Percentiles rank a stretch among this genome's conserved stretches.
Conservation (phyloP, 2,329 filamentous ascomycete genomes). For the Ophiostoma perfectum region DNA sequence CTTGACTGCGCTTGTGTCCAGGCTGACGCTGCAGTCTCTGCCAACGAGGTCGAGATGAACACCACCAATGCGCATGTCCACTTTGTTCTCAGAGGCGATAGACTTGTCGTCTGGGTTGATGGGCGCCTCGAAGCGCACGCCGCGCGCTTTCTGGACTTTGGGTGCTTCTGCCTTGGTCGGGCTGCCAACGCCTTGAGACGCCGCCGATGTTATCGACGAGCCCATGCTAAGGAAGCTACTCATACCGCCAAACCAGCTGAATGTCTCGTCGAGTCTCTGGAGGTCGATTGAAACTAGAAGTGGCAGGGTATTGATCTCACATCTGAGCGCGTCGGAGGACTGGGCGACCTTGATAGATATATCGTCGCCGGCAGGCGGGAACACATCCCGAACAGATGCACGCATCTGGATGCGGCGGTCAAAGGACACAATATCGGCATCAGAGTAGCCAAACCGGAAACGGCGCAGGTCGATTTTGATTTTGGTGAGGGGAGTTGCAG, state of each 20-base stretch:
- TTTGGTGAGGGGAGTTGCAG: constrained; percentile 23
- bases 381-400: constrained; percentile 54
- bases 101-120: constrained; percentile 44
- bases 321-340: constrained; percentile 41
- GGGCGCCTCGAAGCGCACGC: constrained; percentile 52
- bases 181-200: constrained; percentile 39
- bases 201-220: constrained; percentile 71
- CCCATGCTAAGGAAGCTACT: constrained; percentile 87
- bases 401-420: constrained; percentile 53
- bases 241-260: constrained; percentile 83
- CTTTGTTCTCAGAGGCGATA: constrained; percentile 54
- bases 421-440: constrained; percentile 60
- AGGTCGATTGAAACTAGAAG: constrained; percentile 72
- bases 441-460: constrained; percentile 57
- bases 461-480: constrained; percentile 48
- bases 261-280: constrained; percentile 74
- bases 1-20: constrained; percentile 79
- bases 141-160: constrained; percentile 41
- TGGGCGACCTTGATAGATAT: constrained; percentile 50
- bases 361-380: constrained; percentile 53
- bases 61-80: constrained; percentile 72
- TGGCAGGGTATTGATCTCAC: constrained; percentile 70
- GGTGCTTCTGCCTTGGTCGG: constrained; percentile 33
- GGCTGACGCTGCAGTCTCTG: constrained; percentile 64
- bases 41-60: constrained; percentile 71